A percentile compares a stretch with the other conserved stretches of the same genome.
Conservation (phyloP, 176 grass and related monocot species). For the Eleusine coracana region DNA sequence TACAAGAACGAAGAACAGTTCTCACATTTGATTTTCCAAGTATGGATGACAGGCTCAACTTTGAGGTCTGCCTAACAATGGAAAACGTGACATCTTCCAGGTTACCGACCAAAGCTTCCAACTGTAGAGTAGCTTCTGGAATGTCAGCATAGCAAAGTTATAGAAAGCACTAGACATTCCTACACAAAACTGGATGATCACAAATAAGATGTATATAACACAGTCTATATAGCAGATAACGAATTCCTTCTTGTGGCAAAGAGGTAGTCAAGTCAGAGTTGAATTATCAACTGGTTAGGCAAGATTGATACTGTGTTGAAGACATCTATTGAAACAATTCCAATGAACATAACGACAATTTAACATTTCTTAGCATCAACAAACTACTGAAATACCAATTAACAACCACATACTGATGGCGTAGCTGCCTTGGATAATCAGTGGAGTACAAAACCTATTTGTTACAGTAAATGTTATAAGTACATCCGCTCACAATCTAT, state of each 20-base stretch:
- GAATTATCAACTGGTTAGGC: too few species aligned
- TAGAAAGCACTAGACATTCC: constrained; percentile 32
- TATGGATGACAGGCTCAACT: constrained; percentile 48
- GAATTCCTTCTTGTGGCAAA: background rate
- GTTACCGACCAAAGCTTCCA: constrained; percentile 95
- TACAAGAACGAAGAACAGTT: constrained; percentile 11
- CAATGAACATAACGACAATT: too few species aligned
- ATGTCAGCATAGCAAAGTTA: constrained; percentile 60
- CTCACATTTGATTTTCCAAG: constrained; percentile 51
- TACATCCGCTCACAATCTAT: too few species aligned
- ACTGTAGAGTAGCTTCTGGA: constrained; percentile 87
- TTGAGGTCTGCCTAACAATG: constrained; percentile 62
- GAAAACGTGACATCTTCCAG: constrained; percentile 85
- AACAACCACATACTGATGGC: too few species aligned
- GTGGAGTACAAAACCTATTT: too few species aligned
- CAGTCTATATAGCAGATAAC: background rate
- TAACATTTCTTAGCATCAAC: too few species aligned
- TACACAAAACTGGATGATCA: constrained; percentile 12
- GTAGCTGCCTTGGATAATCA: too few species aligned
- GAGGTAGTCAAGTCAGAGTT: too few species aligned
- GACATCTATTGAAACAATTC: too few species aligned
- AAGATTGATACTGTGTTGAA: too few species aligned
- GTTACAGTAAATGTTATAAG: too few species aligned
- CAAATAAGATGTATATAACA: background rate
- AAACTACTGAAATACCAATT: too few species aligned